Conservation (phyloP, 1,284 basidiomycete genomes). For the Rhodotorula glutinis region DNA sequence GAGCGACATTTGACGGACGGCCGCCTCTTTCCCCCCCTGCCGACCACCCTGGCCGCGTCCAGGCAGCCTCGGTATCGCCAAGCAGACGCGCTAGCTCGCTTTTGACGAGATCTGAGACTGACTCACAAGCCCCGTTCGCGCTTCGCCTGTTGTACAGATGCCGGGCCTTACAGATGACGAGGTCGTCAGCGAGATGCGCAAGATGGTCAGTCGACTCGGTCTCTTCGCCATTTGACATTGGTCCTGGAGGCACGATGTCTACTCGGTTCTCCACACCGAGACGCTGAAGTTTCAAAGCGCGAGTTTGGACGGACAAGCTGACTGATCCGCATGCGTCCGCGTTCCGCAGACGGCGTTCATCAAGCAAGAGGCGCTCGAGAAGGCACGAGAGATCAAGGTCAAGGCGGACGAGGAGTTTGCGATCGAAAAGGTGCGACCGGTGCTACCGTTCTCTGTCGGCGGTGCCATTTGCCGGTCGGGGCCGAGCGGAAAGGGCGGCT, state of each 20-base stretch:
- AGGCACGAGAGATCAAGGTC: slow-evolving; percentile 91
- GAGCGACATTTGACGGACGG: no score
- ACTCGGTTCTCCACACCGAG: no score
- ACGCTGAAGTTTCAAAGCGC: no score
- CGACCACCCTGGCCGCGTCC: no score
- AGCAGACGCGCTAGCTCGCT: no score
- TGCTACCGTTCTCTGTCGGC: not conserved
- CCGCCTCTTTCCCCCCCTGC: no score
- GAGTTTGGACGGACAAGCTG: no score
- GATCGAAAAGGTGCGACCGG: slow-evolving; percentile 75
- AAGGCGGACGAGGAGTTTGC: slow-evolving; percentile 97
- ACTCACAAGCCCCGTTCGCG: no score
- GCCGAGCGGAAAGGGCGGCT: not conserved
- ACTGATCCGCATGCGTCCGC: no score
- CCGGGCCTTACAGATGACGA: slow-evolving; percentile 81
- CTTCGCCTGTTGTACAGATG: slow-evolving; percentile 17
- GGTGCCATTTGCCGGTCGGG: not conserved
- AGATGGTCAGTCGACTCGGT: slow-evolving; percentile 76
- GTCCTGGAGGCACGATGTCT: no score
- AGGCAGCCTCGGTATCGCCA: no score
- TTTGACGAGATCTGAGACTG: not conserved
- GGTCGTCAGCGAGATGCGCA: slow-evolving; percentile 95
- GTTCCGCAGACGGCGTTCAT: slow-evolving; percentile 39
- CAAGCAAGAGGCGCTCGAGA: slow-evolving; percentile 88
- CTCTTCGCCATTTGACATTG: no score